Conservation (phyloP, 805 yeast genomes). For the Scheffersomyces ergatensis region DNA sequence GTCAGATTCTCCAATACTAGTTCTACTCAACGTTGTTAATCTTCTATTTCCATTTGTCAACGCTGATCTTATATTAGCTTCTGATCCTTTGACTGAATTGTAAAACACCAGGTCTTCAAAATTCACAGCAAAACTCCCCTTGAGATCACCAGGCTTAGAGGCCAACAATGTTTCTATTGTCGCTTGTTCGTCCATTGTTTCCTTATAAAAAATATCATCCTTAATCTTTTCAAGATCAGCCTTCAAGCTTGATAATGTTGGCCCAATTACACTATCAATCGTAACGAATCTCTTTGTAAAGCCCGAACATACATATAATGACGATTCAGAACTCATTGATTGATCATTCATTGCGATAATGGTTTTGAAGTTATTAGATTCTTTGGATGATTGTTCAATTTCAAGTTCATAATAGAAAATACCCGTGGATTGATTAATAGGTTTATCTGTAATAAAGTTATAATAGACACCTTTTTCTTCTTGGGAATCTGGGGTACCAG, state of each 20-base stretch:
- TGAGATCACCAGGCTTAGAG: constrained; percentile 38
- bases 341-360: constrained; percentile 32
- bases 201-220: constrained; percentile 21
- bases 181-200: constrained; percentile 9
- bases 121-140: constrained; percentile 40
- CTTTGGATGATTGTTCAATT: constrained; percentile 31
- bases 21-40: constrained; percentile 27
- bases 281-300: constrained; percentile 26
- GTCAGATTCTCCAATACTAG: constrained; percentile 22
- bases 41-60: constrained; percentile 37
- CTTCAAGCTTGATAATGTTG: constrained; percentile 3
- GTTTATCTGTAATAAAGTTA: constrained; percentile 38
- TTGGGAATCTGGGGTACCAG: constrained; percentile 5
- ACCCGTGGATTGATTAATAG: constrained; percentile 30
- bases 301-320: constrained; percentile 34
- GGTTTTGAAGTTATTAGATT: constrained; percentile 28
- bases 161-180: constrained; percentile 21
- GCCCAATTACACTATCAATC: constrained; percentile 13
- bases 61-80: constrained; percentile 25
- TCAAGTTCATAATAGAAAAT: constrained; percentile 41
- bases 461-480: constrained; percentile 15
- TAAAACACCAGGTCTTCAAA: constrained; percentile 39
- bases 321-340: constrained; percentile 28
- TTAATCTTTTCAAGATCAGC: constrained; percentile 30
- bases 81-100: constrained; percentile 32